Percentiles rank a stretch among this genome's conserved stretches.
These are phyloP conservation scores for Entomortierella chlamydospora DNA, from an alignment of 192 early-diverging fungal genomes.

Conservation along the genomic window DNA sequence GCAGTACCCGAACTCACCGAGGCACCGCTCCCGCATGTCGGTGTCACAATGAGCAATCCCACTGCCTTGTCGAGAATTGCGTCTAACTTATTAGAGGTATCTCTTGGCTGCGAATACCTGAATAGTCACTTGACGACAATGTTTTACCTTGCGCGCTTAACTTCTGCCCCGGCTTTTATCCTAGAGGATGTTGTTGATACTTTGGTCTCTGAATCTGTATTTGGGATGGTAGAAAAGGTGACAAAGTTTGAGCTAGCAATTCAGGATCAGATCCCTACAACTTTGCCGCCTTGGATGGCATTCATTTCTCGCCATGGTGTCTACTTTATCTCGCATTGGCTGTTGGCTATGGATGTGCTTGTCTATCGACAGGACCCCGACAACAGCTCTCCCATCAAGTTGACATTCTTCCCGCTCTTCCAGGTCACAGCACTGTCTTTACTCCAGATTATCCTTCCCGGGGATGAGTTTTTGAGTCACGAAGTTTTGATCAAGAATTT, in stretches of 20 bases:
- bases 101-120: conserved; percentile 36
- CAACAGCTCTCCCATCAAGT: conserved; percentile 53
- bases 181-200: conserved; percentile 27
- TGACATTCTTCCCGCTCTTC: conserved; percentile 52
- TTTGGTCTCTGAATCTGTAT: conserved; percentile 21
- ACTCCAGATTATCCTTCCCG: conserved; percentile 43
- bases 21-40: conserved; percentile 27
- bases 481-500: conserved; percentile 45
- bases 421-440: conserved; percentile 47
- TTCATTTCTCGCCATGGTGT: conserved; percentile 45
- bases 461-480: conserved; percentile 41
- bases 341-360: conserved; percentile 43
- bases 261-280: conserved; percentile 35
- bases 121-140: conserved; percentile 41
- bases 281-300: conserved; percentile 43
- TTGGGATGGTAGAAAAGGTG: conserved; percentile 41
- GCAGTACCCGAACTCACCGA: conserved; percentile 15
- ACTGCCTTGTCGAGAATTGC: conserved; percentile 11
- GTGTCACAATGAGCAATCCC: conserved; percentile 44
- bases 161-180: conserved; percentile 11
- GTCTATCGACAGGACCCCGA: conserved; percentile 51
- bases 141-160: conserved; percentile 42
- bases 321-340: conserved; percentile 48
- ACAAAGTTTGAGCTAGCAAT: conserved; percentile 50
- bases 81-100: conserved; percentile 25